Evolutionary conservation across 2,329 filamentous ascomycete genomes (phyloP), one percentile per base, ranked within the genome.

Genomic region (Monosporascus sp.): DNA sequence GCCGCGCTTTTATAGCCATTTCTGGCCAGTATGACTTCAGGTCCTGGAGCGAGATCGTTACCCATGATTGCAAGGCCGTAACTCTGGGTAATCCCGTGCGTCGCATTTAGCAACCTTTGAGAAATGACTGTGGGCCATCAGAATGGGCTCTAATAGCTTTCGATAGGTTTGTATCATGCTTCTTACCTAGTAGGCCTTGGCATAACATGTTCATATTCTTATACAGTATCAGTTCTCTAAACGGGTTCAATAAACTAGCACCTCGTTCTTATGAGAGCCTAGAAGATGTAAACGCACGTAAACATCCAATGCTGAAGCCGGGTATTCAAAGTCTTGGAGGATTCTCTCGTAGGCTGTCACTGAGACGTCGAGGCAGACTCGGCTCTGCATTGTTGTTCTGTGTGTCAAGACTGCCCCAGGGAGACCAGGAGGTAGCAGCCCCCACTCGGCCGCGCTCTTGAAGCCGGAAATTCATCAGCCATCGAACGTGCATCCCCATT

Each of bases 401-500:
- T 8, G 42, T 46, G 17, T 65, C 62, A 36, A 65, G 66, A 18
- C 54, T 51, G 15, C 57, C 62, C 18, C 60, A 51, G n/a, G 64
- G 53, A 22, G 62, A 47, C 31, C 59, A 54, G 41, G 60, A 49
- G 47, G 66, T 48, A 38, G 51, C 57, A 3, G 60, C 53, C 22
- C 55, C 59, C 27, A 63, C 60, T 37, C 62, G 57, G n/a, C 63
- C 65, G n/a, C 66, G 74, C 60, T 79, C 76, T 56, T 79, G 75
- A 9, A 77, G 68, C 54, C 75, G 75, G 55, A 75, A 72, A 54
- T 79, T 80, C 65, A 82, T 74, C 27, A 83, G 71, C 79, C 79
- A 82, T 52, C 78, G 77, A 45, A 82, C 77, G 57, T 83, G 79
- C 79, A 83, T 82, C 51, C 76, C 75, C 44, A 83, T 73, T 60